phyloP scores from a whole-genome alignment of 148 eudicot genomes.

The Spergularia marina region DNA sequence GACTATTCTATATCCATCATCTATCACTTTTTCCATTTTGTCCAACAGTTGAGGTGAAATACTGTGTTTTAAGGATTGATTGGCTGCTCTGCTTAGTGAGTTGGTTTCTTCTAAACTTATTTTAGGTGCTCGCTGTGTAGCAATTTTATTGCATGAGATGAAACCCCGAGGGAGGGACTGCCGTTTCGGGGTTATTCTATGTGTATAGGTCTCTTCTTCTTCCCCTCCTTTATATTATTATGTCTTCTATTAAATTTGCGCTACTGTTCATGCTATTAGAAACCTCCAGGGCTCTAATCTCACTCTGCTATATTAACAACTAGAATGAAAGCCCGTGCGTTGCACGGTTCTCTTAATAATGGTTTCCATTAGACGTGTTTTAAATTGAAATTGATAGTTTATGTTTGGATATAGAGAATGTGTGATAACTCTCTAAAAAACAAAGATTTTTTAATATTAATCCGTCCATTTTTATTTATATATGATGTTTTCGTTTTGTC shows the following conservation, averaged over 20 bases:
- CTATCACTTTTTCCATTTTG: no score
- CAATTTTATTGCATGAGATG: constrained; percentile 79
- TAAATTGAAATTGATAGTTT: no score
- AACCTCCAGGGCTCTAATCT: background rate
- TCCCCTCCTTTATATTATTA: background rate
- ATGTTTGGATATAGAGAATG: no score
- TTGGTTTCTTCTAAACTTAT: constrained; percentile 8
- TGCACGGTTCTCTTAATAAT: no score
- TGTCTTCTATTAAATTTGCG: background rate
- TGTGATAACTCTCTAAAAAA: no score
- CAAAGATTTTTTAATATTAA: no score
- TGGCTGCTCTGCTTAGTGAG: background rate
- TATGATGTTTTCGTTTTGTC: no score
- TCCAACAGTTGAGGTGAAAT: background rate
- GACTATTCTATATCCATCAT: no score
- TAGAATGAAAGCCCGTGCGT: no score
- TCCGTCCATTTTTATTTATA: no score
- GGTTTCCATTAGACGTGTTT: no score
- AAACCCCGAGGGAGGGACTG: constrained; percentile 77
- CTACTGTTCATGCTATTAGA: no score
- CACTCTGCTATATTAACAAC: background rate
- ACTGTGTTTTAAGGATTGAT: background rate
- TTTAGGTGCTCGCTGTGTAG: constrained; percentile 83
- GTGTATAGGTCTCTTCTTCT: constrained; percentile 62
- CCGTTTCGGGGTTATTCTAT: constrained; percentile 81